Evolutionary conservation across 116 monocot species (phyloP).

Genomic region (Cymodocea nodosa): DNA sequence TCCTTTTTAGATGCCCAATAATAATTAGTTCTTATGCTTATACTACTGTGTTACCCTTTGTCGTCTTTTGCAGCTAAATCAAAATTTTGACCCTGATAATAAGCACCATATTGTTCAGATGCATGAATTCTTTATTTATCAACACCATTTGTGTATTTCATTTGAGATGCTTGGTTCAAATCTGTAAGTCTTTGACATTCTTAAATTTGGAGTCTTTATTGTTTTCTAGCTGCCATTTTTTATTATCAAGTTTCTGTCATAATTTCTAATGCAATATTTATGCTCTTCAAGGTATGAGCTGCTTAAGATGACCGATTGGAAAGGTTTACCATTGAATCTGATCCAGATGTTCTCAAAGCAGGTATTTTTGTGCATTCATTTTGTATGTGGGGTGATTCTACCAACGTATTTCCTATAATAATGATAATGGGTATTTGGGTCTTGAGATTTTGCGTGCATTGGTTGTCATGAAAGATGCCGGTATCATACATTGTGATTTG

Average conservation of each 20-base stretch:
- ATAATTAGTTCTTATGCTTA: neutral
- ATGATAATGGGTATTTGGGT: too few species aligned
- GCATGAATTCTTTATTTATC: constrained; percentile 70
- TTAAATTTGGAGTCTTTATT: too few species aligned
- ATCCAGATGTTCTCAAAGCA: constrained; percentile 84
- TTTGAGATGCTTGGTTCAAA: constrained; percentile 96
- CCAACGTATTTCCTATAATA: constrained; percentile 1
- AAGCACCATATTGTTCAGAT: constrained; percentile 80
- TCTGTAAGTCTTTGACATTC: constrained; percentile 57
- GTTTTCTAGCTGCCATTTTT: neutral
- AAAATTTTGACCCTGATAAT: constrained; percentile 61
- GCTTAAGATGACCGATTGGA: constrained; percentile 63
- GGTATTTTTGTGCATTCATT: constrained; percentile 29
- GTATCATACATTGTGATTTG: constrained; percentile 96
- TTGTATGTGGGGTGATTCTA: neutral
- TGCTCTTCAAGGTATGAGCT: constrained; percentile 58
- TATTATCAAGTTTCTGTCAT: too few species aligned
- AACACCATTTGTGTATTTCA: constrained; percentile 77
- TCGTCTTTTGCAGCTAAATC: constrained; percentile 76
- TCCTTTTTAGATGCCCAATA: neutral
- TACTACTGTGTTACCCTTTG: neutral
- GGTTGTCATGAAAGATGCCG: constrained; percentile 86
- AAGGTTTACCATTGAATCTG: constrained; percentile 60
- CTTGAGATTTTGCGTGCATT: constrained; percentile 77
- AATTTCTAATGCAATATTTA: neutral